Evolutionary conservation across 176 grass and related monocot species (phyloP), one percentile per base, ranked within the genome.

Genomic region (Oryza longistaminata): DNA sequence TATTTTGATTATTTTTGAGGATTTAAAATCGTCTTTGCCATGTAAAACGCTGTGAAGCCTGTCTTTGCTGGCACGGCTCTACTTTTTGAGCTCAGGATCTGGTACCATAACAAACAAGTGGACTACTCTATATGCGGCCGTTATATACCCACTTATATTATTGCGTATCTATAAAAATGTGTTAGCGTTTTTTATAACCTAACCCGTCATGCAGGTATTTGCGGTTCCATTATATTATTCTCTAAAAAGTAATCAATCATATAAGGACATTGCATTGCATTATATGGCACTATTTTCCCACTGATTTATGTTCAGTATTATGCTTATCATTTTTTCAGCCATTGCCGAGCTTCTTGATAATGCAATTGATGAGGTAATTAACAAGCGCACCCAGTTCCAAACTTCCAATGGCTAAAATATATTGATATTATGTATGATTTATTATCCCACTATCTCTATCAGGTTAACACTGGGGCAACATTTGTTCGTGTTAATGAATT

Each of bases 281-380:
- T 75, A 86, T 78, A 73, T 82, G 44, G 10, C 19, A 77, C 53
- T 58, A 34, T 66, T 60, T 58, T 79, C 58, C 24, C 37, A 68
- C 64, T 37, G n/a, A 76, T 82, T 35, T 43, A 48, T 87, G 19
- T 85, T 68, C 31, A 44, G 33, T 85, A 67, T 77, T 90, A 67
- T 11, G 15, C 64, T 76, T 71, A 27, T 26, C 25, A 48, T 73
- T 78, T 78, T 72, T 60, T 62, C 89, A 94, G 92, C 92, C 46
- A 85, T 94, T 75, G 89, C 92, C 3, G 92, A 94, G 48, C 89
- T 94, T 79, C 89, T 94, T 83, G 92, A 94, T 82, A 94, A 94
- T 68, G 87, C 92, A 21, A 86, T 94, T 9, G 92, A 94, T 44
- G 92, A 94, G 92, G 92, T 91, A 87, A 73, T 42, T 42, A 68